These are phyloP conservation scores for Debaryomycetaceae sp. DNA, from an alignment of 1,139 yeast genomes.

Conservation along the genomic window DNA sequence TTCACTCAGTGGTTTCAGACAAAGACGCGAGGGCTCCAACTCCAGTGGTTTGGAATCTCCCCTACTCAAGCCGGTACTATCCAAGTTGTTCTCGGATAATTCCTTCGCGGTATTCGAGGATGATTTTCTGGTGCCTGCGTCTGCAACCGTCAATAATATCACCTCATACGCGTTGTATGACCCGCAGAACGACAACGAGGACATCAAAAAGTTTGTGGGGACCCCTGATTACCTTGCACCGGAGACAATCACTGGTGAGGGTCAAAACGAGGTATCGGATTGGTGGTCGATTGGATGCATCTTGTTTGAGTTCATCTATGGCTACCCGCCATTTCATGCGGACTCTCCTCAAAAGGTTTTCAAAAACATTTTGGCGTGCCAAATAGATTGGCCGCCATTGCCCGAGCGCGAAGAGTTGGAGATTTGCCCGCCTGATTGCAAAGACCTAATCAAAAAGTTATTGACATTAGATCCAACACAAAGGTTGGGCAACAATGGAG, in stretches of 20 bases:
- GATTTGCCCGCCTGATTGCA: constrained; percentile 63
- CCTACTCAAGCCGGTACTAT: constrained; percentile 40
- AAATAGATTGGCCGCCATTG: constrained; percentile 80
- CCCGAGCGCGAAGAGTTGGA: constrained; percentile 48
- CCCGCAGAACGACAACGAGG: constrained; percentile 49
- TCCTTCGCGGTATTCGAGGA: constrained; percentile 55
- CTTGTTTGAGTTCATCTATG: constrained; percentile 84
- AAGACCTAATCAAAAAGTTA: constrained; percentile 63
- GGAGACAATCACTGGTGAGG: constrained; percentile 82
- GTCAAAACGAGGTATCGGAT: constrained; percentile 85
- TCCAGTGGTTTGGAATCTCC: constrained; percentile 49
- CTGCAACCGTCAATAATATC: constrained; percentile 18
- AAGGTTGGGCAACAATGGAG: constrained; percentile 74
- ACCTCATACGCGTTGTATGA: constrained; percentile 64
- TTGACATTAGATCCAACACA: constrained; percentile 58
- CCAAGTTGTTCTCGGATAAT: constrained; percentile 50
- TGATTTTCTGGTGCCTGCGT: constrained; percentile 28
- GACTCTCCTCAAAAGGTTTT: constrained; percentile 77
- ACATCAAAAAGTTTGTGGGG: constrained; percentile 68
- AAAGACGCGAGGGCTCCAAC: constrained; percentile 19
- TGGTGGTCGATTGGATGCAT: constrained; percentile 99
- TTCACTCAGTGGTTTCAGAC: constrained; percentile 6
- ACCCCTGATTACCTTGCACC: constrained; percentile 98
- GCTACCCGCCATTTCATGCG: constrained; percentile 94
- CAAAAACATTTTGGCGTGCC: constrained; percentile 67